A percentile compares a stretch with the other conserved stretches of the same genome.
phyloP scores from a whole-genome alignment of 495 filamentous ascomycete genomes.

The Penicillium bovifimosum region DNA sequence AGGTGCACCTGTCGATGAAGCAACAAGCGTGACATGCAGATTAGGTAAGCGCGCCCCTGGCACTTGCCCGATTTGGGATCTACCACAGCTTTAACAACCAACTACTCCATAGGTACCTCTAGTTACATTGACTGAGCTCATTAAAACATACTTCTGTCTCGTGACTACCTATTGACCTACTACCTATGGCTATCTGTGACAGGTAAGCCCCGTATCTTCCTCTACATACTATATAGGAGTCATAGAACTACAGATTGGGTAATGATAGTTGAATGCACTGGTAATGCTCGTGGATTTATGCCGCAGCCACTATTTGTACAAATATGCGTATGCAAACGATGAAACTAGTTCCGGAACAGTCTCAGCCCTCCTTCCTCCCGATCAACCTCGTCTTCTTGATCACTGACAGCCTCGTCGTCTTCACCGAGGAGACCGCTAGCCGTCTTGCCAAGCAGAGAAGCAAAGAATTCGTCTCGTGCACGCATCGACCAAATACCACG shows the following conservation, averaged over 20 bases:
- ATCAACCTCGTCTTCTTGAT: slow-evolving; percentile 49
- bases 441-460: slow-evolving; percentile 67
- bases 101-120: neutral
- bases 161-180: too few relatives aligned
- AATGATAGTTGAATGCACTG: neutral
- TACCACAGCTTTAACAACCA: neutral
- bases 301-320: slow-evolving; percentile 5
- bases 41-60: slow-evolving; percentile 26
- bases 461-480: slow-evolving; percentile 83
- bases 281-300: neutral
- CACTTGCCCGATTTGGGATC: neutral
- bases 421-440: slow-evolving; percentile 69
- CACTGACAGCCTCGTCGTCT: slow-evolving; percentile 49
- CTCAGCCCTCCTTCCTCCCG: slow-evolving; percentile 65
- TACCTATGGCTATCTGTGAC: too few relatives aligned
- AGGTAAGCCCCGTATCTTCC: neutral
- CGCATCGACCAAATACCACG: slow-evolving; percentile 66
- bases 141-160: too few relatives aligned
- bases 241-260: neutral
- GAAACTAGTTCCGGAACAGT: slow-evolving; percentile 57
- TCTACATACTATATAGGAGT: neutral
- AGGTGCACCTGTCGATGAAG: slow-evolving; percentile 22
- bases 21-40: slow-evolving; percentile 19
- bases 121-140: too few relatives aligned
- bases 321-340: neutral